These are phyloP conservation scores for Pichia eremophila DNA, from an alignment of 805 yeast species.

Conservation along the genomic window DNA sequence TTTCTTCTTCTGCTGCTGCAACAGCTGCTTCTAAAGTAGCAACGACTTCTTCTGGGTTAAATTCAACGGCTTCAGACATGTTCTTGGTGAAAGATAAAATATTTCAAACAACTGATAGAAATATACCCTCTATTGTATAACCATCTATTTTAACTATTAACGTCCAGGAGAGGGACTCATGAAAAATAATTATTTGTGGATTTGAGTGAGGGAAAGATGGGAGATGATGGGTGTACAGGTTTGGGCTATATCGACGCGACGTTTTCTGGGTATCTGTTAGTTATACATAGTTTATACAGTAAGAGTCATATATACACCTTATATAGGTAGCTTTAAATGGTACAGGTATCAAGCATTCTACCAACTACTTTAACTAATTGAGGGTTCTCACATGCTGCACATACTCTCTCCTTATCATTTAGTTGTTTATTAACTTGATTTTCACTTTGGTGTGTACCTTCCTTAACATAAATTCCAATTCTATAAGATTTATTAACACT, in stretches of 20 bases:
- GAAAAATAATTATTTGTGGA: too few species aligned
- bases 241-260: too few species aligned
- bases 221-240: too few species aligned
- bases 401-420: conserved; percentile 94
- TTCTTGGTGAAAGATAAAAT: too few species aligned
- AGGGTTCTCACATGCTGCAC: conserved; percentile 97
- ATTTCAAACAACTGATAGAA: too few species aligned
- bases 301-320: too few species aligned
- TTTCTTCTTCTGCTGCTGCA: conserved; percentile 6
- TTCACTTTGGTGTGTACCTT: conserved; percentile 94
- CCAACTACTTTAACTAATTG: conserved; percentile 85
- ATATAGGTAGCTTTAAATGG: background rate
- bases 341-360: conserved; percentile 81
- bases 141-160: too few species aligned
- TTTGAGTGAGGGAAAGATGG: too few species aligned
- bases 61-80: conserved; percentile 38
- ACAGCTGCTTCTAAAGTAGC: conserved; percentile 6
- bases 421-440: conserved; percentile 92
- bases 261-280: too few species aligned
- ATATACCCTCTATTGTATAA: too few species aligned
- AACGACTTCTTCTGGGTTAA: conserved; percentile 9
- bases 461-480: conserved; percentile 68
- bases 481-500: conserved; percentile 80
- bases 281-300: too few species aligned
- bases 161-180: too few species aligned